A percentile compares a stretch with the other conserved stretches of the same genome.
Conservation (phyloP, 2,329 filamentous ascomycete genomes). For the Ceratocystis albifundus region DNA sequence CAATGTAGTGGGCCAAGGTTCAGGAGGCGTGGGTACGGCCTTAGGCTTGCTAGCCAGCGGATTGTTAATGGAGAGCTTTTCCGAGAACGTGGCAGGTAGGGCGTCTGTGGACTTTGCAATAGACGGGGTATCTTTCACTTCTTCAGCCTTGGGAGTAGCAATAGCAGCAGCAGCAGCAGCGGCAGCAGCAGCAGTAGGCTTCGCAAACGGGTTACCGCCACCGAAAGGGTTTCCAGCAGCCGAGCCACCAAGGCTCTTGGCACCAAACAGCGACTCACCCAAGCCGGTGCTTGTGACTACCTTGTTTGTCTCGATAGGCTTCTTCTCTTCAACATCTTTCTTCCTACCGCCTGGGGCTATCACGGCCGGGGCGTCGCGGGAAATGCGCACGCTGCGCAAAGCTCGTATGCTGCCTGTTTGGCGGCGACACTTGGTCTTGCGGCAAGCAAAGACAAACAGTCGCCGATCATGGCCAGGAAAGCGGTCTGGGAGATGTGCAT, state of each 20-base stretch:
- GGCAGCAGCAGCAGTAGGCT: constrained; percentile 28
- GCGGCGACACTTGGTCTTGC: constrained; percentile 63
- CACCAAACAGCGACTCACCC: constrained; percentile 60
- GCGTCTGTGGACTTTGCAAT: constrained; percentile 25
- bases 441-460: constrained; percentile 77
- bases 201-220: constrained; percentile 46
- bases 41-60: constrained; percentile 29
- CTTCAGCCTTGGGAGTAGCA: constrained; percentile 19
- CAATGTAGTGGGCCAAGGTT: constrained; percentile 56
- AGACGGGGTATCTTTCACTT: constrained; percentile 20
- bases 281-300: constrained; percentile 33
- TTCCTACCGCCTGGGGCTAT: constrained; percentile 27
- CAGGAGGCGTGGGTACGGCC: constrained; percentile 48
- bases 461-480: constrained; percentile 82
- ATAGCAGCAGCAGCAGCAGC: constrained; percentile 23
- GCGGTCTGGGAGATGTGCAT: constrained; percentile 75
- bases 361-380: constrained; percentile 32
- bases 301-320: constrained; percentile 29
- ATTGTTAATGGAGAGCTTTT: constrained; percentile 63
- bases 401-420: constrained; percentile 72
- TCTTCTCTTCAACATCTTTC: constrained; percentile 32
- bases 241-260: constrained; percentile 36
- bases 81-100: constrained; percentile 55
- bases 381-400: constrained; percentile 55
- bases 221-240: constrained; percentile 43